These are phyloP conservation scores for Fraxinus baroniana DNA, from an alignment of 305 asterid genomes.

Conservation along the genomic window DNA sequence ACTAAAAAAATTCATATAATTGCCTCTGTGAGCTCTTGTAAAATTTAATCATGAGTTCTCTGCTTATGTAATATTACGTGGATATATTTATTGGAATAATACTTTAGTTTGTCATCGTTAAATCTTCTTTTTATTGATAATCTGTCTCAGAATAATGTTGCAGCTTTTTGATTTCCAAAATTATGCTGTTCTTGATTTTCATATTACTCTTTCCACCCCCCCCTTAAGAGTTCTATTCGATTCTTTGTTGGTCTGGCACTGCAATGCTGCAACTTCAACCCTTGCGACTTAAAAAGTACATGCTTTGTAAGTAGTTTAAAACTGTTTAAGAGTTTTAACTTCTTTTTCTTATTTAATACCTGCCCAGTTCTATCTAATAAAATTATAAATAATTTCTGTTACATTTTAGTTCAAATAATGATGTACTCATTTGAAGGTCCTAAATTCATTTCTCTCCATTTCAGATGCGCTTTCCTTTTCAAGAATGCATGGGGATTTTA, in stretches of 20 bases:
- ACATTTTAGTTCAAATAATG: conserved; percentile 12
- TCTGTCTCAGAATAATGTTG: conserved; percentile 11
- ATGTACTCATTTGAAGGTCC: conserved; percentile 15
- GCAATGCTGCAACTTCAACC: not conserved
- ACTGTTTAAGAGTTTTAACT: not conserved
- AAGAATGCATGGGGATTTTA: conserved; percentile 39
- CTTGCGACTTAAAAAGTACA: not conserved
- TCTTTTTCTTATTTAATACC: not conserved
- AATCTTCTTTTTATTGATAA: not conserved
- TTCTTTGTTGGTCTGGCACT: not conserved
- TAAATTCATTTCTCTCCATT: conserved; percentile 23
- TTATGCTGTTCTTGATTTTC: conserved; percentile 15
- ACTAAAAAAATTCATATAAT: not conserved
- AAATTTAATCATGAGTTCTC: not conserved
- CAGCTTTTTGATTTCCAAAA: not conserved
- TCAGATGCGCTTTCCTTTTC: conserved; percentile 35
- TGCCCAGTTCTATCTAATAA: not conserved
- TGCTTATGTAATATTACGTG: not conserved
- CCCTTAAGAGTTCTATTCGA: not conserved
- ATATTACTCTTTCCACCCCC: not conserved
- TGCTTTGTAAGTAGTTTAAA: not conserved
- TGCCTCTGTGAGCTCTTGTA: not conserved
- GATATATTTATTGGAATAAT: not conserved
- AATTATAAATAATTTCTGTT: conserved; percentile 12
- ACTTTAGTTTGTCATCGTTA: not conserved